phyloP scores from a whole-genome alignment of 1,139 yeast genomes.

The Suhomyces guaymorum region DNA sequence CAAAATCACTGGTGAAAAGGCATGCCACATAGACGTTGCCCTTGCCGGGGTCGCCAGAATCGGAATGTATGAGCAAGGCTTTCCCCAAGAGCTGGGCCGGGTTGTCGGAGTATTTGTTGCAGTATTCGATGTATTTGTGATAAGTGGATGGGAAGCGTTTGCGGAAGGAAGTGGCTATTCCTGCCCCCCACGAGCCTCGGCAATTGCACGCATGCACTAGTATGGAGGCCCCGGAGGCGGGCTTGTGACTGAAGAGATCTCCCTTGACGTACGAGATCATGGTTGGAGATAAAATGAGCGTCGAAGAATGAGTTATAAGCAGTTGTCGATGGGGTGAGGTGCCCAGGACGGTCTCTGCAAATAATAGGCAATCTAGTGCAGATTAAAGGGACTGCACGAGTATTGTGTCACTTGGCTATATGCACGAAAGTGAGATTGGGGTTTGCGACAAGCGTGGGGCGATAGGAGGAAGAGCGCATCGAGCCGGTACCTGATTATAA shows the following conservation, averaged over 20 bases:
- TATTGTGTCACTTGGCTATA: conserved; percentile 4
- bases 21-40: conserved; percentile 52
- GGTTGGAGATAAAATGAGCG: conserved; percentile 1
- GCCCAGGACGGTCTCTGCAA: conserved; percentile 4
- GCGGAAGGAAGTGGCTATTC: conserved; percentile 62
- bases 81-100: conserved; percentile 52
- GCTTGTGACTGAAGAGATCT: conserved; percentile 50
- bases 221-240: conserved; percentile 32
- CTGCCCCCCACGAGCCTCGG: conserved; percentile 83
- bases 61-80: conserved; percentile 46
- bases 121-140: conserved; percentile 47
- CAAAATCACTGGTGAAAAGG: conserved; percentile 63
- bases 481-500: too few relatives aligned
- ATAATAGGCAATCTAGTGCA: conserved; percentile 6
- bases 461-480: too few relatives aligned
- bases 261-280: conserved; percentile 57
- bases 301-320: conserved; percentile 1
- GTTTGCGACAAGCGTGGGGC: background rate
- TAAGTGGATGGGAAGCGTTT: conserved; percentile 53
- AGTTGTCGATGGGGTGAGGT: conserved; percentile 8
- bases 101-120: conserved; percentile 32
- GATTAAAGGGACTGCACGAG: conserved; percentile 2
- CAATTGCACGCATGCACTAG: conserved; percentile 81
- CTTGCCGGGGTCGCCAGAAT: conserved; percentile 29
- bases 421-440: background rate